phyloP scores from a whole-genome alignment of 306 rosid species.

The Senna siamea region DNA sequence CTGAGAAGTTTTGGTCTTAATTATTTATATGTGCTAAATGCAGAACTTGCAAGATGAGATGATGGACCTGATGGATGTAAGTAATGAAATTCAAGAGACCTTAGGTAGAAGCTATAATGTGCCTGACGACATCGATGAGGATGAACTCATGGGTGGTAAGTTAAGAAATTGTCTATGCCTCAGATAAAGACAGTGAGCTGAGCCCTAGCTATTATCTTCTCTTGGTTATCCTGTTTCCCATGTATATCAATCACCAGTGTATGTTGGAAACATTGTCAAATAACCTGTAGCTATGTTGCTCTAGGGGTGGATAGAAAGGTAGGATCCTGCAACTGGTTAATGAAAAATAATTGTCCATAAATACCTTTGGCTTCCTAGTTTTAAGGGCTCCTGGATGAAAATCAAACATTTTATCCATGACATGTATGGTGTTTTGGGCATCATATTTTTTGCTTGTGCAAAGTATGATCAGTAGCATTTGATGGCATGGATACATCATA shows the following conservation, averaged over 20 bases:
- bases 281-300: slow-evolving; percentile 14
- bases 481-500: slow-evolving; percentile 16
- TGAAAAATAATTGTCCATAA: slow-evolving; percentile 18
- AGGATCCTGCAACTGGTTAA: slow-evolving; percentile 9
- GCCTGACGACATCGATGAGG: slow-evolving; percentile 98
- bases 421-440: background rate
- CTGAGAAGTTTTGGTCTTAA: slow-evolving; percentile 27
- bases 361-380: slow-evolving; percentile 3
- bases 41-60: slow-evolving; percentile 98
- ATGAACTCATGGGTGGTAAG: slow-evolving; percentile 97
- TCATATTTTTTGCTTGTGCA: background rate
- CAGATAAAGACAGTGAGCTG: background rate
- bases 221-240: background rate
- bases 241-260: background rate
- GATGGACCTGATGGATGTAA: slow-evolving; percentile 99
- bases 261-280: slow-evolving; percentile 26
- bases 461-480: slow-evolving; percentile 28
- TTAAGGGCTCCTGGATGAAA: background rate
- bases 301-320: background rate
- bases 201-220: background rate
- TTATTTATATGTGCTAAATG: slow-evolving; percentile 23
- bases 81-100: slow-evolving; percentile 90
- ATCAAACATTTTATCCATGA: background rate
- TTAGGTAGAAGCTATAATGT: slow-evolving; percentile 96
- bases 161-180: slow-evolving; percentile 25